Base-by-base conservation (phyloP, 2,329 filamentous ascomycete species). In the Raffaelea deltoideospora region DNA sequence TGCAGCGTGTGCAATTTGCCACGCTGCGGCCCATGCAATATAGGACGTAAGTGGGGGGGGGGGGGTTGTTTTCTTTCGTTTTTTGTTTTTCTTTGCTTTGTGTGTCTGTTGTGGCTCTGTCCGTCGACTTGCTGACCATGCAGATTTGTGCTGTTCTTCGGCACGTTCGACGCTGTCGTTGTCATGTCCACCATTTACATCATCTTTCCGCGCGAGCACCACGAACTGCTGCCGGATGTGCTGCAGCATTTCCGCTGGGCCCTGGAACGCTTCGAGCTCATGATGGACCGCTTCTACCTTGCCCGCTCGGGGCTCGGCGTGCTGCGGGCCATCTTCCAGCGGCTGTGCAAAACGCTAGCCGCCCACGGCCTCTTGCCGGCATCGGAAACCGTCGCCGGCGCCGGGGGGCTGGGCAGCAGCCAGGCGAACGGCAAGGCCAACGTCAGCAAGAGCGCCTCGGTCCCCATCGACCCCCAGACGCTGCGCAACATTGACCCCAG, bases 91-190 rank as follows among this genome's bases (percentile, higher is more conserved):
- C 17, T 14, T 10, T 13, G 5, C n/a, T 10, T 20, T 19, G n/a
- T n/a, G n/a, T n/a, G n/a, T n/a, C n/a, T n/a, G n/a, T n/a, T n/a
- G n/a, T n/a, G n/a, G n/a, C n/a, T n/a, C n/a, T n/a, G n/a, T n/a
- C n/a, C n/a, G n/a, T 26, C 27, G 34, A 21, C 4, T 21, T 11
- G n/a, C 33, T 29, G 26, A 31, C 26, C 17, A n/a, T n/a, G 19
- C 31, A 63, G 58, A 19, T 71, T 71, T 44, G 59, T 64, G 14
- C 57, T 77, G 4, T 76, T 76, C 49, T 75, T 74, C 36, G 70
- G 69, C 36, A 76, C 69, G 7, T 77, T 78, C 41, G 73, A 78
- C 45, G 72, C 73, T 13, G 65, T 76, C 17, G 69, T 77, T 14
- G 58, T 77, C 38, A 60, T 76, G 37, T 67, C 72, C 0, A 66